phyloP scores from a whole-genome alignment of 805 yeast species.

The Naumovozyma dairenensis region DNA sequence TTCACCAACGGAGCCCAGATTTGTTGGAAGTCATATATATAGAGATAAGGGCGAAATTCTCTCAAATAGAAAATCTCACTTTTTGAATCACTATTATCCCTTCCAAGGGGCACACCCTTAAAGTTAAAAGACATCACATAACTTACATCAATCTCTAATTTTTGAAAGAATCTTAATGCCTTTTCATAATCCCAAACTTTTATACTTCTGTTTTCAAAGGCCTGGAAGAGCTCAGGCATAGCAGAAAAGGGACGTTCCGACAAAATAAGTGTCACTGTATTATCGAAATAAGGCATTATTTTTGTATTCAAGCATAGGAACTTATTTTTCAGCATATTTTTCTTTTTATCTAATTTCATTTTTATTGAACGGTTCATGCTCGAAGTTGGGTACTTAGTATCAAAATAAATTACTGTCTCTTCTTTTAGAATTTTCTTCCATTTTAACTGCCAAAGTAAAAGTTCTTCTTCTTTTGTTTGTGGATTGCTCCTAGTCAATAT shows the following conservation, averaged over 20 bases:
- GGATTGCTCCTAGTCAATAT: too few species aligned
- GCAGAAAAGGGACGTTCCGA: too few species aligned
- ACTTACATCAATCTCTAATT: constrained; percentile 36
- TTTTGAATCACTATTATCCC: not conserved
- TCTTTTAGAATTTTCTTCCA: constrained; percentile 50
- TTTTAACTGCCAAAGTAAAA: constrained; percentile 46
- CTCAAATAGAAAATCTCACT: not conserved
- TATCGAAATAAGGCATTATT: constrained; percentile 46
- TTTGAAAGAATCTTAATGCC: constrained; percentile 62
- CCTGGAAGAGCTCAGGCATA: too few species aligned
- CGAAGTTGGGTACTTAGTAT: constrained; percentile 23
- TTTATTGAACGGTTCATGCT: constrained; percentile 7
- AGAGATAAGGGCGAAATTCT: too few species aligned
- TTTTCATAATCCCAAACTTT: constrained; percentile 85
- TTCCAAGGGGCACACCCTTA: too few species aligned
- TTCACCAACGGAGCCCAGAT: constrained; percentile 66
- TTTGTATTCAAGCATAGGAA: constrained; percentile 40
- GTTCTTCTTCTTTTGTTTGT: constrained; percentile 25
- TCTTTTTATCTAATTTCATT: constrained; percentile 15
- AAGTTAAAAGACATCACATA: too few species aligned
- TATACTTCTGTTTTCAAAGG: too few species aligned
- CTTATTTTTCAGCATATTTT: constrained; percentile 18
- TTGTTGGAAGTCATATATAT: constrained; percentile 69
- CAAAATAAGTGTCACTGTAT: constrained; percentile 62
- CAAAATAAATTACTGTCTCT: constrained; percentile 49